These are phyloP conservation scores for Annulohypoxylon bovei DNA, from an alignment of 495 filamentous ascomycete species.

Conservation along the genomic window DNA sequence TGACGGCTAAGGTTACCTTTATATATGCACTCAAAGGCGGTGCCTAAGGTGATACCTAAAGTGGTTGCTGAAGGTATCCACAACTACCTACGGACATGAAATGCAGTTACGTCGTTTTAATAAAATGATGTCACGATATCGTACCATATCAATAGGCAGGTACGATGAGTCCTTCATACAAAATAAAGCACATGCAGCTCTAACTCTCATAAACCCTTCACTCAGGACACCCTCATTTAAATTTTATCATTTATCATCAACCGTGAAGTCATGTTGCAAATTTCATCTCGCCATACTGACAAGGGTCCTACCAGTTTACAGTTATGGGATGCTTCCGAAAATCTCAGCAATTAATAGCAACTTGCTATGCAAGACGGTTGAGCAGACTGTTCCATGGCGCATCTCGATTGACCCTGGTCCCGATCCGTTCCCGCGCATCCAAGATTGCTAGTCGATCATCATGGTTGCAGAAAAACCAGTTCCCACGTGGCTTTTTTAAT, in stretches of 20 bases:
- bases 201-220: neutral
- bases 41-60: no score
- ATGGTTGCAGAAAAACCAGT: constrained; percentile 24
- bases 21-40: no score
- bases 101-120: neutral
- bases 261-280: constrained; percentile 37
- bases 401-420: constrained; percentile 25
- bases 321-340: constrained; percentile 33
- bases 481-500: constrained; percentile 44
- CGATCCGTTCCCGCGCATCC: constrained; percentile 17
- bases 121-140: constrained; percentile 41
- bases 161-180: constrained; percentile 11
- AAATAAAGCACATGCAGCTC: constrained; percentile 5
- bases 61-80: neutral
- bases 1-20: no score
- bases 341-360: constrained; percentile 33
- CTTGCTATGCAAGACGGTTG: constrained; percentile 21
- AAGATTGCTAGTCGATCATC: constrained; percentile 25
- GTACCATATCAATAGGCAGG: constrained; percentile 32
- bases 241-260: neutral
- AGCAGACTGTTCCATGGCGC: constrained; percentile 20
- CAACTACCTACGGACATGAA: neutral
- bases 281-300: constrained; percentile 13
- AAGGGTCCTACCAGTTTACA: constrained; percentile 28
- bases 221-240: neutral